phyloP scores from a whole-genome alignment of 2,329 filamentous ascomycete genomes.

The Scedosporium dehoogii region DNA sequence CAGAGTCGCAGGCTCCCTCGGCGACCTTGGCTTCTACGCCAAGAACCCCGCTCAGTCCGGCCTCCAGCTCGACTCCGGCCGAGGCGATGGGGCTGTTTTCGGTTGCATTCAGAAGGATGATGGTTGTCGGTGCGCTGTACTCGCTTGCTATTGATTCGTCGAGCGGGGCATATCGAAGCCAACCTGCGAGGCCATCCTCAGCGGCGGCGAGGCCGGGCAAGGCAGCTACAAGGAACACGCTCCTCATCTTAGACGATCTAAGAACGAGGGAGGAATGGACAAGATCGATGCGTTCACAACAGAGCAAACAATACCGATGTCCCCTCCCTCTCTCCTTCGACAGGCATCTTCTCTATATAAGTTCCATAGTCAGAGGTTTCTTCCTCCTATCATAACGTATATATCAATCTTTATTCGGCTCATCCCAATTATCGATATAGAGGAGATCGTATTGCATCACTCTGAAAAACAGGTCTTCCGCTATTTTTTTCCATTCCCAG shows the following conservation, averaged over 20 bases:
- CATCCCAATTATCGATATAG: not conserved
- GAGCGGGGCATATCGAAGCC: constrained; percentile 54
- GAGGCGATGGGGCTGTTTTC: constrained; percentile 45
- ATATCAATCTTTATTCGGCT: no score
- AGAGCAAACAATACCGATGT: not conserved
- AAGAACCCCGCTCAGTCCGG: constrained; percentile 47
- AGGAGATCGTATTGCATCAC: no score
- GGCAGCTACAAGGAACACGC: constrained; percentile 16
- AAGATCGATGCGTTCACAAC: no score
- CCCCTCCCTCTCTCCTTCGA: not conserved
- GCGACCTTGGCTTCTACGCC: constrained; percentile 30
- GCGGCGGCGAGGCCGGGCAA: constrained; percentile 30
- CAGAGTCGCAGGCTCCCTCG: not conserved
- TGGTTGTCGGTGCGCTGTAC: constrained; percentile 31
- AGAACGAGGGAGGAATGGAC: not conserved
- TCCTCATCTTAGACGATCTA: constrained; percentile 15
- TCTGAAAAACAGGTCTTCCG: no score
- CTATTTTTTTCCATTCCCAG: not conserved
- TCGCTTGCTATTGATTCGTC: constrained; percentile 21
- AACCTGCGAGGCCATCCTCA: constrained; percentile 51
- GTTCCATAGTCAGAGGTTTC: no score
- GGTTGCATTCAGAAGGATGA: constrained; percentile 45
- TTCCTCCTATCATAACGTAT: no score
- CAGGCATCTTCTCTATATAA: no score
- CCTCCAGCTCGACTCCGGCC: constrained; percentile 48